Evolutionary conservation across 2,329 filamentous ascomycete species (phyloP).

Genomic region (Pestalotiopsis sp.): DNA sequence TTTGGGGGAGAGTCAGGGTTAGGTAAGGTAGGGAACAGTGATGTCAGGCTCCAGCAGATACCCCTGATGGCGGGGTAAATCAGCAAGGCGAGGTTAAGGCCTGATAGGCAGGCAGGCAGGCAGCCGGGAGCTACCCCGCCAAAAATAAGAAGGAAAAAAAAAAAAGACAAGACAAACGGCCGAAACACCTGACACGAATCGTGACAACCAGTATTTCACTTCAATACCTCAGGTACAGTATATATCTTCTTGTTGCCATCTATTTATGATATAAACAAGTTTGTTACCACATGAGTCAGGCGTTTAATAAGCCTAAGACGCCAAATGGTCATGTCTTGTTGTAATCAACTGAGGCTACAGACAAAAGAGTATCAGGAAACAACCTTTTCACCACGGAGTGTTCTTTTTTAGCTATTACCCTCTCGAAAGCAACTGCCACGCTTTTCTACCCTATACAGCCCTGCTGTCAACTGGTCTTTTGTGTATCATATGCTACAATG

Average conservation of each 20-base stretch:
- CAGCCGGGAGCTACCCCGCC: background rate
- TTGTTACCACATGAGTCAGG: too few relatives aligned
- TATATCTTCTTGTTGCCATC: too few relatives aligned
- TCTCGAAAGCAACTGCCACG: background rate
- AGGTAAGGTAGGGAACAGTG: background rate
- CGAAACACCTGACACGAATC: too few relatives aligned
- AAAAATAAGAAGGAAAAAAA: background rate
- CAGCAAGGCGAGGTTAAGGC: background rate
- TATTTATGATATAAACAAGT: too few relatives aligned
- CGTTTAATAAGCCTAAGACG: too few relatives aligned
- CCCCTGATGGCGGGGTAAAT: background rate
- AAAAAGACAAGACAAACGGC: too few relatives aligned
- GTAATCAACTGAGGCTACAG: too few relatives aligned
- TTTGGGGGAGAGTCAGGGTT: background rate
- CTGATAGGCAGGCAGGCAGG: background rate
- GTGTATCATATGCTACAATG: constrained; percentile 9
- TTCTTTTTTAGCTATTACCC: background rate
- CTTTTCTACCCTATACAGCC: constrained; percentile 4
- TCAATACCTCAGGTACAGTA: too few relatives aligned
- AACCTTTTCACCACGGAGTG: background rate
- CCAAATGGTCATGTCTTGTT: too few relatives aligned
- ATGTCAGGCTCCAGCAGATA: background rate
- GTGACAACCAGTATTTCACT: too few relatives aligned
- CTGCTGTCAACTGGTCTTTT: background rate
- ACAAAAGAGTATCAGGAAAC: background rate